Evolutionary conservation across 2,329 filamentous ascomycete genomes (phyloP), one percentile per base, ranked within the genome.

Genomic region (Aspergillus sp.): DNA sequence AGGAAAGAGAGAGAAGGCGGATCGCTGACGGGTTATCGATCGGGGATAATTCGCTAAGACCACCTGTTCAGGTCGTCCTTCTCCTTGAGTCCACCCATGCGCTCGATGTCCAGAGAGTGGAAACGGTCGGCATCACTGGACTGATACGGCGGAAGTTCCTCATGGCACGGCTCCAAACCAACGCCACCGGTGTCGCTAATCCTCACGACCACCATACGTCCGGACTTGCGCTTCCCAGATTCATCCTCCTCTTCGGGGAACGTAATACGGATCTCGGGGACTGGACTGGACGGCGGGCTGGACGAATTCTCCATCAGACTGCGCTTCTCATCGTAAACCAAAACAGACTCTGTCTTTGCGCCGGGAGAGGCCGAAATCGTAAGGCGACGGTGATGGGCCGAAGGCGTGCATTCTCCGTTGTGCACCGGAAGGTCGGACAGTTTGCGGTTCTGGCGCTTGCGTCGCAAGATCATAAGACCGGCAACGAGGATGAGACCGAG

Each of bases 221-320:
- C 91, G 56, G 85, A 89, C 74, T 86, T 86, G 60, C 80, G 79
- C 69, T 84, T 88, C 58, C 91, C 91, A 47, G 73, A 63, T 44
- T 81, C 75, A 57, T 89, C 87, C 64, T 96, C 90, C 59, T 94
- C 85, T 75, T 97, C 93, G 13, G 93, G 93, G 76, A 98, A 97
- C 32, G 93, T 97, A 69, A 98, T 95, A 71, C 90, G 89, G 62
- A 98, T 98, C 73, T 97, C 88, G 17, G 93, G 93, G 23, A 97
- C 88, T n/a, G 86, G 85, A 41, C 85, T 88, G 60, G 85, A 75
- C 19, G 90, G 87, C 13, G 88, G 85, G 53, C 83, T 85, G 51
- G 79, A 76, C 27, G 87, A 86, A 70, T 87, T 87, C 55, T 83
- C 79, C 57, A 91, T 82, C 71, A 94, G 83, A 55, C 82, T 82